phyloP scores from a whole-genome alignment of 257 asterid genomes.

The Nicotiana knightiana region DNA sequence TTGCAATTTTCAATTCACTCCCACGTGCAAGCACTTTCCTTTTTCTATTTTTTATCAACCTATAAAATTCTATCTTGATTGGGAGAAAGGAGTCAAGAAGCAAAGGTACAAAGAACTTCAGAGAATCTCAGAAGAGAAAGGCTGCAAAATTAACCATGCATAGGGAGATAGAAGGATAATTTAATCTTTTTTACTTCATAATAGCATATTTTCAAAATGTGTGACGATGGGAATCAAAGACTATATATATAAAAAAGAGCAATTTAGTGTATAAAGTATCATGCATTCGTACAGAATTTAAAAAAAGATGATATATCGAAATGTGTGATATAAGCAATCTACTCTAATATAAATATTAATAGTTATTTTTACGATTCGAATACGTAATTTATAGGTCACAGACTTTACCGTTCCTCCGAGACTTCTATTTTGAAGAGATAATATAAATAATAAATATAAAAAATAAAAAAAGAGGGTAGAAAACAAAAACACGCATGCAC shows the following conservation, averaged over 20 bases:
- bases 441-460: neutral
- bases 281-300: fast-evolving
- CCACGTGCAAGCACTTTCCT: conserved; percentile 6
- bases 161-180: neutral
- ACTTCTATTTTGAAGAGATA: neutral
- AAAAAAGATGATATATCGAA: fast-evolving
- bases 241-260: neutral
- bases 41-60: neutral
- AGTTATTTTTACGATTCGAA: too few relatives aligned
- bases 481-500: conserved; percentile 11
- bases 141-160: conserved; percentile 3
- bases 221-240: neutral
- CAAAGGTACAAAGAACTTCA: conserved; percentile 3
- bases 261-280: too few relatives aligned
- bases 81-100: neutral
- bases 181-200: neutral
- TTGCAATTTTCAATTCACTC: neutral
- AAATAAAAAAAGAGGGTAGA: neutral
- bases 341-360: too few relatives aligned
- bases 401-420: fast-evolving
- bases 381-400: too few relatives aligned
- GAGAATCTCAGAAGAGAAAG: neutral
- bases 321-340: too few relatives aligned
- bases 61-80: neutral
- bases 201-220: neutral